Conservation (phyloP, 2,329 filamentous ascomycete genomes). For the Xylaria sp. region DNA sequence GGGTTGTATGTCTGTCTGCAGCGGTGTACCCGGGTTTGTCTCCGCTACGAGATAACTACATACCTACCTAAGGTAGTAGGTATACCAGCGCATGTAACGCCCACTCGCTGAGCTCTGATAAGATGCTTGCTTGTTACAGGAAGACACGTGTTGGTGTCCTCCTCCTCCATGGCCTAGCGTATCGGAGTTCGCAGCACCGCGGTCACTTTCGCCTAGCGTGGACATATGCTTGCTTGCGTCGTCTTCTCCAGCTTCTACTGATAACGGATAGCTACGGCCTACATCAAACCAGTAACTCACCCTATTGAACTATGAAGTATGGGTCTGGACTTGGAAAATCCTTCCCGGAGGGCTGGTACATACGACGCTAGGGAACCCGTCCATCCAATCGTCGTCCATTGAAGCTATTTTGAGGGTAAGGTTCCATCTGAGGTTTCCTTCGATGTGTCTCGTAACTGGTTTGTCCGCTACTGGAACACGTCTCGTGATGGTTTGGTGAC, state of each 20-base stretch:
- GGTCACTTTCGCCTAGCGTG: constrained; percentile 4
- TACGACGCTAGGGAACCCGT: background rate
- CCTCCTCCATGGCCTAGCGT: background rate
- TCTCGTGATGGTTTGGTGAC: background rate
- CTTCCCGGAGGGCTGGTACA: background rate
- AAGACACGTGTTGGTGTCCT: constrained; percentile 4
- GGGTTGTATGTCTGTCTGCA: background rate
- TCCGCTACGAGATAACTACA: constrained; percentile 2
- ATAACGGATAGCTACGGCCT: background rate
- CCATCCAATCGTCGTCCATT: background rate
- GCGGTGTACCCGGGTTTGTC: constrained; percentile 7
- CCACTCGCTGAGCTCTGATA: constrained; percentile 1
- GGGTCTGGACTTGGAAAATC: constrained; percentile 7
- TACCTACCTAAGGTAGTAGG: too few species aligned
- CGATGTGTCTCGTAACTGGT: background rate
- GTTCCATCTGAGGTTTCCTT: constrained; percentile 9
- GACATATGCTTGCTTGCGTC: background rate
- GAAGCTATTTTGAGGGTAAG: constrained; percentile 9
- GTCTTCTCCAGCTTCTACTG: background rate
- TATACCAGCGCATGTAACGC: background rate
- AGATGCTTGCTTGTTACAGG: constrained; percentile 1
- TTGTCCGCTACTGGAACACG: background rate
- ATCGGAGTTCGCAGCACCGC: constrained; percentile 18
- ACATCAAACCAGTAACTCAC: constrained; percentile 1
- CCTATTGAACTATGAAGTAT: background rate